Evolutionary conservation across 371 early-diverging fungal species (phyloP).

Genomic region (Capillidium heterosporum): DNA sequence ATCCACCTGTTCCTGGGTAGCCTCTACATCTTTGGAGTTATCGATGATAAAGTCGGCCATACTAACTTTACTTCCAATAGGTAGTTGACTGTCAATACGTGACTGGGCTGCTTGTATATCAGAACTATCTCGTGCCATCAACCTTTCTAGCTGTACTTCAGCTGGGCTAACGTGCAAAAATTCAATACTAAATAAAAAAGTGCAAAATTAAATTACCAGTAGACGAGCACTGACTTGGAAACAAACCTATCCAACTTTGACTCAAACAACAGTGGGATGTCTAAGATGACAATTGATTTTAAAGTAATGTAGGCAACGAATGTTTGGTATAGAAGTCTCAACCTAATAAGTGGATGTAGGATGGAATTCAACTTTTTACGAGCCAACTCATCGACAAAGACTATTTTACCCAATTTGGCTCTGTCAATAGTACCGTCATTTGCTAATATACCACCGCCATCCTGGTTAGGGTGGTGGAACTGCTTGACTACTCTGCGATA

Average conservation of each 20-base stretch:
- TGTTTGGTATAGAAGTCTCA: constrained; percentile 50
- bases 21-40: constrained; percentile 48
- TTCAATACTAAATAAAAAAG: background rate
- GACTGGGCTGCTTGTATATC: constrained; percentile 38
- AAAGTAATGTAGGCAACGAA: constrained; percentile 51
- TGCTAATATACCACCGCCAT: constrained; percentile 39
- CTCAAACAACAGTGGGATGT: constrained; percentile 84
- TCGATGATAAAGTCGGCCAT: constrained; percentile 69
- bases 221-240: constrained; percentile 56
- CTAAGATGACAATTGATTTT: constrained; percentile 54
- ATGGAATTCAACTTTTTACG: constrained; percentile 55
- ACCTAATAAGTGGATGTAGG: constrained; percentile 74
- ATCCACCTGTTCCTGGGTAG: constrained; percentile 38
- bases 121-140: constrained; percentile 51
- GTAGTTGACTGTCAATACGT: constrained; percentile 69
- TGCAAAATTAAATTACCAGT: constrained; percentile 33
- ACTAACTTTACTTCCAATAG: constrained; percentile 47
- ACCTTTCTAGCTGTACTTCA: constrained; percentile 46
- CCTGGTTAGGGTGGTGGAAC: background rate
- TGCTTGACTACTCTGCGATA: background rate
- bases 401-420: constrained; percentile 51
- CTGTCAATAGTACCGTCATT: constrained; percentile 42
- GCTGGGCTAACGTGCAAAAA: constrained; percentile 35
- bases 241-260: constrained; percentile 53
- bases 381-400: constrained; percentile 53